A percentile compares a stretch with the other conserved stretches of the same genome.
Evolutionary conservation across 441 rosid species (phyloP).

Genomic region (Viola pubescens): DNA sequence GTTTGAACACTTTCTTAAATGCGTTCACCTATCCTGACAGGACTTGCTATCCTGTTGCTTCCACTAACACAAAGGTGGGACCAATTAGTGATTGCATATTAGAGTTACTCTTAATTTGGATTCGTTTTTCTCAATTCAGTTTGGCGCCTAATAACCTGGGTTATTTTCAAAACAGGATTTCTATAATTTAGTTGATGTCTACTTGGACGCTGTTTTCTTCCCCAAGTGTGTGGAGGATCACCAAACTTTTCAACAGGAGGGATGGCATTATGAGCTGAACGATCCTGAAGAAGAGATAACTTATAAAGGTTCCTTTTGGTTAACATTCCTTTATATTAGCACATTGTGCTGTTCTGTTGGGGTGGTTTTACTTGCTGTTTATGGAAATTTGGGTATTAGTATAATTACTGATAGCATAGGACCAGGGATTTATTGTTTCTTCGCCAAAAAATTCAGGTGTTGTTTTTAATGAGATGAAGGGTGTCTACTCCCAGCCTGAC

Average conservation of each 20-base stretch:
- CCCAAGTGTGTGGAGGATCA: conserved; percentile 86
- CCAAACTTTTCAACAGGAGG: conserved; percentile 95
- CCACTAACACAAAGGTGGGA: conserved; percentile 76
- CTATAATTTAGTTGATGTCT: conserved; percentile 89
- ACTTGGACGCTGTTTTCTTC: conserved; percentile 92
- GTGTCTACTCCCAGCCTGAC: conserved; percentile 97
- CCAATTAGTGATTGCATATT: neutral
- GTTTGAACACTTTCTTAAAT: conserved; percentile 84
- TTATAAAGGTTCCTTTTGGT: conserved; percentile 59
- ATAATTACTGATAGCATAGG: too few relatives aligned
- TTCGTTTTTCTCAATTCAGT: neutral
- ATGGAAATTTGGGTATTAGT: neutral
- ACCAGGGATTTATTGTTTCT: neutral
- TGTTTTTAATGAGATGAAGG: conserved; percentile 98
- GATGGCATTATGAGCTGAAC: conserved; percentile 93
- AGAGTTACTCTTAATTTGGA: neutral
- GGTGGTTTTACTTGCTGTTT: conserved; percentile 8
- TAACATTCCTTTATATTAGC: neutral
- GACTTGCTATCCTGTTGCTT: conserved; percentile 97
- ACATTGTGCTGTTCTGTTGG: too few relatives aligned
- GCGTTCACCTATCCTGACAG: conserved; percentile 97
- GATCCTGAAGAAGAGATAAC: conserved; percentile 77
- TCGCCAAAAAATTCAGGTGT: conserved; percentile 51
- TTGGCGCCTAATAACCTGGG: conserved; percentile 7
- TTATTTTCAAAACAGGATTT: conserved; percentile 53